Evolutionary conservation across 1,284 basidiomycete genomes (phyloP), one percentile per base, ranked within the genome.

Genomic region (Puccinia polysora): DNA sequence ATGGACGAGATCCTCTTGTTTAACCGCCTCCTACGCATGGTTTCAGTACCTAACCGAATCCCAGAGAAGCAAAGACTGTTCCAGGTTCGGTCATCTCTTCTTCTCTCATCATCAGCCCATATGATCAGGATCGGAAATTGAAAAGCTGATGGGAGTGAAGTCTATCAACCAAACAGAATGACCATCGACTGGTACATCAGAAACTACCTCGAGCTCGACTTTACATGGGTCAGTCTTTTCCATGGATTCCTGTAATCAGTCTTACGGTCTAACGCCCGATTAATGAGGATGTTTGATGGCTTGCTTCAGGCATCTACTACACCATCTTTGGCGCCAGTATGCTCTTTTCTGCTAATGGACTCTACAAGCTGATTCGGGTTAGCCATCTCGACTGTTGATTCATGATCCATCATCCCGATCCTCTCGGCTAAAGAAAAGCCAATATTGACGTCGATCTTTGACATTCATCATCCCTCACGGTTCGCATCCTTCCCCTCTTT

Each of bases 201-300:
- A 77, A 77, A 74, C 50, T 73, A 32, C 77, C 77, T 20, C 69
- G 77, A 10, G 75, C 76, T 6, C 63, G 75, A 23, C 73, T 78
- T 43, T 78, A 78, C 74, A 75, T 77, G 76, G 70, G 77, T 77
- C 34, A 32, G 58, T 60, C 7, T 75, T 73, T 43, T 28, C 7
- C 30, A 34, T 40, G 40, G n/a, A n/a, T n/a, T n/a, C n/a, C n/a
- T n/a, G n/a, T n/a, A n/a, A n/a, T n/a, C n/a, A n/a, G n/a, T n/a
- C n/a, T n/a, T n/a, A n/a, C n/a, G n/a, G n/a, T n/a, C n/a, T n/a
- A n/a, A n/a, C n/a, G n/a, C n/a, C n/a, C n/a, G n/a, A n/a, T n/a
- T n/a, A n/a, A n/a, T n/a, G n/a, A n/a, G n/a, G n/a, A n/a, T n/a
- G n/a, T n/a, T n/a, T n/a, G n/a, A n/a, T n/a, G n/a, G n/a, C n/a